These are phyloP conservation scores for Aeminium ludgeri DNA, from an alignment of 495 filamentous ascomycete species.

Conservation along the genomic window DNA sequence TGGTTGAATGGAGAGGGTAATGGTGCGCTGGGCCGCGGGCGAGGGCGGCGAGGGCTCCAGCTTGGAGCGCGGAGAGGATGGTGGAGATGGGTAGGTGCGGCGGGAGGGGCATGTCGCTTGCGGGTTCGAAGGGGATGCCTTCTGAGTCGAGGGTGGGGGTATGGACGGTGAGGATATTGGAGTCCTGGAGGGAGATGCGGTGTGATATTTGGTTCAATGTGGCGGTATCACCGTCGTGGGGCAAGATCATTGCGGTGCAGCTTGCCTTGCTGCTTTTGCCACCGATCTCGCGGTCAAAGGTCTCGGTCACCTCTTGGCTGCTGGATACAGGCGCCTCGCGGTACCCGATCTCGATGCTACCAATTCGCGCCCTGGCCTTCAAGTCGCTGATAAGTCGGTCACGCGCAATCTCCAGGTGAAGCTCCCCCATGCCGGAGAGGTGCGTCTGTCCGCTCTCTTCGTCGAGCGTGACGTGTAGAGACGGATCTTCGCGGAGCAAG, in stretches of 20 bases:
- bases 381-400: slow-evolving; percentile 78
- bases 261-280: slow-evolving; percentile 63
- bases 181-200: slow-evolving; percentile 25
- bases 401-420: slow-evolving; percentile 90
- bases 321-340: slow-evolving; percentile 52
- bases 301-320: slow-evolving; percentile 36
- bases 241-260: slow-evolving; percentile 50
- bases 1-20: slow-evolving; percentile 56
- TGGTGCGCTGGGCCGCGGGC: slow-evolving; percentile 63
- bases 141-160: slow-evolving; percentile 21
- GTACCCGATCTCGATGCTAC: slow-evolving; percentile 90
- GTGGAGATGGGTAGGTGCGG: slow-evolving; percentile 38
- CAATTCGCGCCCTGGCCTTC: slow-evolving; percentile 76
- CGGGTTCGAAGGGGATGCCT: slow-evolving; percentile 9
- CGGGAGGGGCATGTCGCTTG: slow-evolving; percentile 27
- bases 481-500: slow-evolving; percentile 83
- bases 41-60: slow-evolving; percentile 70
- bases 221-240: slow-evolving; percentile 41
- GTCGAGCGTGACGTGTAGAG: slow-evolving; percentile 67
- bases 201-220: slow-evolving; percentile 20
- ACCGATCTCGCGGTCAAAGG: slow-evolving; percentile 63
- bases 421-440: slow-evolving; percentile 87
- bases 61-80: slow-evolving; percentile 49
- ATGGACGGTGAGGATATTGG: slow-evolving; percentile 24
- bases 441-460: slow-evolving; percentile 88